These are phyloP conservation scores for Acer negundo DNA, from an alignment of 345 rosid species.

Conservation along the genomic window DNA sequence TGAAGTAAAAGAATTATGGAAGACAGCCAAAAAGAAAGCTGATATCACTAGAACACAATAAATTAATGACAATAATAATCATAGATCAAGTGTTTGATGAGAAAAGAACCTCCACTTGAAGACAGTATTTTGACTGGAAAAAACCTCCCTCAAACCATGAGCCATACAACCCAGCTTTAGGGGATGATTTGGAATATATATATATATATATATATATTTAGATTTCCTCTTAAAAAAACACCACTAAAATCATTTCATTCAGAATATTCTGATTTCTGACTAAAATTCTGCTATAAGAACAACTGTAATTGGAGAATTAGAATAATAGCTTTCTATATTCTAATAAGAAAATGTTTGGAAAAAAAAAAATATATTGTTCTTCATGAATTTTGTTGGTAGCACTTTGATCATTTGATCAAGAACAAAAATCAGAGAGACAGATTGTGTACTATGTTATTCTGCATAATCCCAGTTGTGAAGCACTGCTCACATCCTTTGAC, in stretches of 20 bases:
- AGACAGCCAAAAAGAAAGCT: conserved; percentile 23
- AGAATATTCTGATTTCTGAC: conserved; percentile 16
- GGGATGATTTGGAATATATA: conserved; percentile 6
- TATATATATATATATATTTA: not conserved
- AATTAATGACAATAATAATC: not conserved
- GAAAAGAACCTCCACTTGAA: conserved; percentile 8
- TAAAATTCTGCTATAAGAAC: conserved; percentile 5
- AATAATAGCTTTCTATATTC: conserved; percentile 12
- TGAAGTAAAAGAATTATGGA: conserved; percentile 20
- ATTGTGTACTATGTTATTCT: not conserved
- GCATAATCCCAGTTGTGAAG: not conserved
- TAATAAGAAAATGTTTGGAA: not conserved
- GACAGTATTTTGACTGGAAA: not conserved
- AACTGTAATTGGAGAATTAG: conserved; percentile 7
- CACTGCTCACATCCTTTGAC: not conserved
- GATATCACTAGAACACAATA: conserved; percentile 16
- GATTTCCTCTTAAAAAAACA: conserved; percentile 3
- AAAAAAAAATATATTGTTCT: not conserved
- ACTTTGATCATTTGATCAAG: not conserved
- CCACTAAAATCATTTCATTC: not conserved
- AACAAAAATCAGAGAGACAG: not conserved
- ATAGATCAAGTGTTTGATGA: not conserved
- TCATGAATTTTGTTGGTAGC: not conserved
- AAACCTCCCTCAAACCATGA: not conserved
- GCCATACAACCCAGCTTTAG: not conserved